A percentile compares a stretch with the other conserved stretches of the same genome.
Evolutionary conservation across 176 grass and related monocot genomes (phyloP).

Genomic region (Coix lacrymajobi): DNA sequence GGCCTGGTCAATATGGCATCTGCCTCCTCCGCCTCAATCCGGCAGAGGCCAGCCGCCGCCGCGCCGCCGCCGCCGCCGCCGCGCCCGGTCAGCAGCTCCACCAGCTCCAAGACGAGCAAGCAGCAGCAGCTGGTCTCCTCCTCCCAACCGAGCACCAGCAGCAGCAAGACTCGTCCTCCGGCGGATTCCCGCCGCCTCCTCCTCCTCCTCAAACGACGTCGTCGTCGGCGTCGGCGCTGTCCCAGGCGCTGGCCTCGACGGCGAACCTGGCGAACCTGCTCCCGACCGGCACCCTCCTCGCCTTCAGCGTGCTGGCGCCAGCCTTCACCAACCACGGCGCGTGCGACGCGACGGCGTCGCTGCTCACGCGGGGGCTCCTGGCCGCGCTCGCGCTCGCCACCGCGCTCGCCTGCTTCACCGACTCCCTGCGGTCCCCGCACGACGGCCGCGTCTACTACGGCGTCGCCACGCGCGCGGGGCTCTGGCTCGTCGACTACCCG

Average conservation of each 20-base stretch:
- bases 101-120: background rate
- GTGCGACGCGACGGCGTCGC: conserved; percentile 52
- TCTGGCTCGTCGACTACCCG: conserved; percentile 76
- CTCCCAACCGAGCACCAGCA: background rate
- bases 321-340: conserved; percentile 79
- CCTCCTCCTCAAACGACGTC: background rate
- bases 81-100: background rate
- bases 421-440: conserved; percentile 30
- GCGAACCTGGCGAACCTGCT: conserved; percentile 74
- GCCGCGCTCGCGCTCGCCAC: conserved; percentile 50
- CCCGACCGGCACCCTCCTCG: conserved; percentile 76
- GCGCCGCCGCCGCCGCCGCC: background rate
- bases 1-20: background rate
- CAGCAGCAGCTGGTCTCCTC: background rate
- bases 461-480: conserved; percentile 47
- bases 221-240: conserved; percentile 6
- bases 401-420: conserved; percentile 65
- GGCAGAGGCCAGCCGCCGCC: background rate
- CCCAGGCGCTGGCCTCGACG: conserved; percentile 54
- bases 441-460: conserved; percentile 71
- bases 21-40: conserved; percentile 3
- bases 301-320: conserved; percentile 73
- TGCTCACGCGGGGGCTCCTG: conserved; percentile 43
- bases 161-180: background rate
- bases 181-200: too few relatives aligned